Evolutionary conservation across 2,329 filamentous ascomycete genomes (phyloP), one percentile per base, ranked within the genome.

Genomic region (Xylaria sp.): DNA sequence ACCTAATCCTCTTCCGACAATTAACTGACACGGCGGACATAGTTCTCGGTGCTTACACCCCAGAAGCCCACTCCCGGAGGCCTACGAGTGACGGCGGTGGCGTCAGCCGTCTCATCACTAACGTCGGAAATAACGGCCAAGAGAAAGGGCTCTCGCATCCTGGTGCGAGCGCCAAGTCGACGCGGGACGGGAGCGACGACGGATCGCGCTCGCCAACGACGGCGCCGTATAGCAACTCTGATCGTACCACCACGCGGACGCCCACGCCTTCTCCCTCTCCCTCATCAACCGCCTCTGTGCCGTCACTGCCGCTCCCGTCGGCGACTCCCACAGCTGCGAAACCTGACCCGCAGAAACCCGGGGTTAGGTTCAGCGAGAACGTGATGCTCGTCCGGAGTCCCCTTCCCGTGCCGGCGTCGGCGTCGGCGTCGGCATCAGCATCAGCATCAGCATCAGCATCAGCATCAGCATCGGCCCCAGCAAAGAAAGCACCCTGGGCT

Each of bases 331-430:
- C 23, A 17, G 15, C 40, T 13, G 51, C 49, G 33, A 58, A 53
- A 33, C 23, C 37, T n/a, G 54, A 54, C 21, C 19, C 17, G 21
- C 27, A 40, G 19, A 54, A 38, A 48, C 47, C 38, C 1, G 53
- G 49, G 7, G 62, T 65, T 13, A 53, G 64, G 37, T 63, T 61
- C 49, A 68, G 62, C 38, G 69, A 71, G 40, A 62, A 60, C 19
- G 64, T 60, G 5, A 66, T 61, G 27, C 63, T 63, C 40, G 60
- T 13, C 56, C 61, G 15, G 19, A 52, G 3, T 10, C 64, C 35
- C 51, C 46, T 31, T 47, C 59, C 43, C 27, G 59, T 41, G 43
- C 60, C 23, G 10, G 35, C 44, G 8, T 37, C 58, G 37, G 27
- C 41, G 8, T n/a, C n/a, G n/a, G n/a, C n/a, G n/a, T n/a, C n/a